A percentile compares a stretch with the other conserved stretches of the same genome.
Evolutionary conservation across 345 rosid species (phyloP).

Genomic region (rapeseed (Brassica napus)): DNA sequence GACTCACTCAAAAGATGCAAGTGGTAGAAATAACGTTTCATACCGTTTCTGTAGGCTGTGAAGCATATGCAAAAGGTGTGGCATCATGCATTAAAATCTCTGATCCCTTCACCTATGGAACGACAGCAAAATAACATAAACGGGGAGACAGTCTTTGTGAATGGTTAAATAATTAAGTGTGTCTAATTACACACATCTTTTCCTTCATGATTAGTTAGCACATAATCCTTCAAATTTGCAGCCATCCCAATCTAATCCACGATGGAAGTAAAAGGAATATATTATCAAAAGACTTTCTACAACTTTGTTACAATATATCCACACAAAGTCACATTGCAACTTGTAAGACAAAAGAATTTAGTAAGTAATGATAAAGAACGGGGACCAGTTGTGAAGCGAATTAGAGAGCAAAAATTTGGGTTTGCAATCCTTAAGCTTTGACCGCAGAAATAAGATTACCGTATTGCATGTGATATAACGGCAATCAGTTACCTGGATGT

Average conservation of each 20-base stretch:
- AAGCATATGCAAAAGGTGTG: slow-evolving; percentile 75
- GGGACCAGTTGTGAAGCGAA: background rate
- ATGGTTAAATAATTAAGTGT: background rate
- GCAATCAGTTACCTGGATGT: slow-evolving; percentile 67
- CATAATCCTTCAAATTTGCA: slow-evolving; percentile 77
- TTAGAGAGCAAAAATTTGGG: background rate
- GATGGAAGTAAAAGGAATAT: slow-evolving; percentile 3
- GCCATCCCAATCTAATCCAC: slow-evolving; percentile 77
- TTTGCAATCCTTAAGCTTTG: slow-evolving; percentile 6
- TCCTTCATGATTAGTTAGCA: slow-evolving; percentile 65
- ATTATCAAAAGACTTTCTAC: background rate
- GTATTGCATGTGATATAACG: background rate
- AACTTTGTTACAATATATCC: background rate
- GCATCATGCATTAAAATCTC: slow-evolving; percentile 70
- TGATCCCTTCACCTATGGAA: slow-evolving; percentile 72
- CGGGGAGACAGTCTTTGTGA: background rate
- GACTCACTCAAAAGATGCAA: slow-evolving; percentile 15
- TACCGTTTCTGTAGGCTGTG: slow-evolving; percentile 78
- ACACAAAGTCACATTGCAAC: background rate
- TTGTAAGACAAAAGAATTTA: background rate
- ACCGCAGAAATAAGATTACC: background rate
- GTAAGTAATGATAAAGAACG: background rate
- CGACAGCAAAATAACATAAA: slow-evolving; percentile 16
- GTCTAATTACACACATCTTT: slow-evolving; percentile 51
- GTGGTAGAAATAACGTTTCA: slow-evolving; percentile 17